Base-by-base conservation (phyloP, 129 eudicot species). In the Centella asiatica region DNA sequence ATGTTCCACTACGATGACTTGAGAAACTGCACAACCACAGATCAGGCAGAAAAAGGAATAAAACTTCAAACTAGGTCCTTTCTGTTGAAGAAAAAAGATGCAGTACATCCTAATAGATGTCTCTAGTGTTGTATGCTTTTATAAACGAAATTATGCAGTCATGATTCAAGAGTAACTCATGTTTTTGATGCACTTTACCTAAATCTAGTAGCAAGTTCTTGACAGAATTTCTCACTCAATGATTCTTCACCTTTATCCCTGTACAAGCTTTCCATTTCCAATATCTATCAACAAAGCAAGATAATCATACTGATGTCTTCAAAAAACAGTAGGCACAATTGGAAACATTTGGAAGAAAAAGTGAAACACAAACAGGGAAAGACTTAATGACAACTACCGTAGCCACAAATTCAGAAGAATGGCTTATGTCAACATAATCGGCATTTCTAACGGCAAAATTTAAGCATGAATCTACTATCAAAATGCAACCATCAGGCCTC, bases 151-250 rank as follows among this genome's bases (percentile, higher is more conserved):
- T 33, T 17, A 32, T 32, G 45, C 19, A 12, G 34, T 57, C 11
- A 15, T 46, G 51, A 46, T 19, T 46, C 51, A 17, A 53, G 60
- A 12, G 39, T 55, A 27, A 19, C 7, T 44, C 27, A 42, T 31
- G 13, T 28, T 17, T 12, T 39, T 55, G 44, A 22, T 32, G 62
- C 24, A 32, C 42, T 31, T 49, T 77, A 89, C 97, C 79, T 83
- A 64, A 90, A 90, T 20, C 80, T 83, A 64, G 74, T 45, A 20
- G 95, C 85, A 44, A 90, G 82, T 56, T 90, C 86, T 72, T 80
- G 74, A 66, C 81, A 90, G 27, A 73, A 74, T 70, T 80, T 76
- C 72, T 74, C 69, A 63, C 50, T 69, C 18, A 72, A 62, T 20
- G 72, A 14, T 47, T 78, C 73, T 44, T 76, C 75, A 63, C 78